Evolutionary conservation across 2,329 filamentous ascomycete genomes (phyloP).

Genomic region (Aspergillus sp.): DNA sequence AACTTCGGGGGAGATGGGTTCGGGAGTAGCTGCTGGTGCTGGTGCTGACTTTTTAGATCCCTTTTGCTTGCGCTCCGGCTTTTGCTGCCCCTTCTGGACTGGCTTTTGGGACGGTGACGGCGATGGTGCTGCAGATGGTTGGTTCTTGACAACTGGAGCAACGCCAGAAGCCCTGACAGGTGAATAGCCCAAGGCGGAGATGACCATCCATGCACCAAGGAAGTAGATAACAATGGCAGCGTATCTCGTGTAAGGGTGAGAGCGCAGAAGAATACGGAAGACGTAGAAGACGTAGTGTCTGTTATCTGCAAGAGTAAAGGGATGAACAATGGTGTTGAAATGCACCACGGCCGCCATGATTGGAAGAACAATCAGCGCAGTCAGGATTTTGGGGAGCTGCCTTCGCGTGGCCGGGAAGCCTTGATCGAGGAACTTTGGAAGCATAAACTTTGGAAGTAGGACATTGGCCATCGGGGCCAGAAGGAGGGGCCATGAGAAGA

Average conservation of each 20-base stretch:
- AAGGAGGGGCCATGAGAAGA: constrained; percentile 83
- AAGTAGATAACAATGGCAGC: constrained; percentile 70
- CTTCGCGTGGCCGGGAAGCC: constrained; percentile 32
- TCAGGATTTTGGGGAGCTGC: constrained; percentile 39
- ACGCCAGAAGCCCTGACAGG: constrained; percentile 23
- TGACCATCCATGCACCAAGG: constrained; percentile 65
- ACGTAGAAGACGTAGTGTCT: constrained; percentile 97
- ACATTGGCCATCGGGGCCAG: constrained; percentile 53
- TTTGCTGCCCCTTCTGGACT: constrained; percentile 15
- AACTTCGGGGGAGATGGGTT: constrained; percentile 27
- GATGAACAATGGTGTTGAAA: constrained; percentile 90
- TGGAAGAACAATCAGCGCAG: constrained; percentile 37
- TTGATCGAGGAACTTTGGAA: constrained; percentile 36
- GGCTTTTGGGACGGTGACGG: neutral
- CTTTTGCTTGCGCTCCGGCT: constrained; percentile 23
- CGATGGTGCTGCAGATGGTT: constrained; percentile 10
- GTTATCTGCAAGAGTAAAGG: constrained; percentile 95
- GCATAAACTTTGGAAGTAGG: constrained; percentile 30
- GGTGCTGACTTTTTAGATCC: constrained; percentile 18
- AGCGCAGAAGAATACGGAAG: constrained; percentile 78
- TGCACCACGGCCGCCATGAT: constrained; percentile 57
- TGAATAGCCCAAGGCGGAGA: constrained; percentile 59
- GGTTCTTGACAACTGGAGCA: constrained; percentile 15
- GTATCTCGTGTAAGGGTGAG: constrained; percentile 64
- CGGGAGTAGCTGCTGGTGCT: constrained; percentile 11